Percentiles rank a stretch among this genome's conserved stretches.
Conservation (phyloP, 2,329 filamentous ascomycete species). For the Pseudogymnoascus sp. region DNA sequence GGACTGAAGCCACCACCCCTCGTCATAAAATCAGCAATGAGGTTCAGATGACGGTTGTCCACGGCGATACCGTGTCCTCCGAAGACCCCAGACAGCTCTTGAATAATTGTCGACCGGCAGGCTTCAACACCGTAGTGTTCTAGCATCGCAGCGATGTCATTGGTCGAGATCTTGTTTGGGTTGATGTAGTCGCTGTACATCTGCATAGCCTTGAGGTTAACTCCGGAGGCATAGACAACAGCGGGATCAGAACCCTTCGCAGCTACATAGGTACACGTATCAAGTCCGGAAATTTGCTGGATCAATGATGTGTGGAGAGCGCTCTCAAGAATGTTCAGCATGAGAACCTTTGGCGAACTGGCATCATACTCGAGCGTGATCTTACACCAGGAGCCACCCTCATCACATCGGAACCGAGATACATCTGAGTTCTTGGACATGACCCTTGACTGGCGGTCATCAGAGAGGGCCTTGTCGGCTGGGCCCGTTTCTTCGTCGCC, state of each 20-base stretch:
- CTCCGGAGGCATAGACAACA: slow-evolving; percentile 70
- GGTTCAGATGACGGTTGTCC: slow-evolving; percentile 83
- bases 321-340: slow-evolving; percentile 82
- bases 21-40: slow-evolving; percentile 99
- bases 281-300: slow-evolving; percentile 75
- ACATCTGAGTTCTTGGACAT: slow-evolving; percentile 59
- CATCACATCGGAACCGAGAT: slow-evolving; percentile 72
- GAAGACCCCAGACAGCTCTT: slow-evolving; percentile 81
- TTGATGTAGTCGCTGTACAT: slow-evolving; percentile 79
- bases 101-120: slow-evolving; percentile 76
- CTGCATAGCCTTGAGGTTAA: slow-evolving; percentile 88
- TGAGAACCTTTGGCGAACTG: slow-evolving; percentile 78
- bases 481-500: slow-evolving; percentile 26
- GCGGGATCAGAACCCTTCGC: slow-evolving; percentile 46
- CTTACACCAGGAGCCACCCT: slow-evolving; percentile 67
- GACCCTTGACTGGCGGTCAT: slow-evolving; percentile 54
- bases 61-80: slow-evolving; percentile 84
- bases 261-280: slow-evolving; percentile 59
- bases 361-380: slow-evolving; percentile 79
- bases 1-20: slow-evolving; percentile 79
- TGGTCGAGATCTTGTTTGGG: slow-evolving; percentile 79
- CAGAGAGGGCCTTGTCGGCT: slow-evolving; percentile 16
- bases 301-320: slow-evolving; percentile 74
- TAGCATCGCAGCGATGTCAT: slow-evolving; percentile 84
- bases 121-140: slow-evolving; percentile 88